Evolutionary conservation across 2,329 filamentous ascomycete species (phyloP), one percentile per base, ranked within the genome.

Genomic region (Pestalotiopsis sp.): DNA sequence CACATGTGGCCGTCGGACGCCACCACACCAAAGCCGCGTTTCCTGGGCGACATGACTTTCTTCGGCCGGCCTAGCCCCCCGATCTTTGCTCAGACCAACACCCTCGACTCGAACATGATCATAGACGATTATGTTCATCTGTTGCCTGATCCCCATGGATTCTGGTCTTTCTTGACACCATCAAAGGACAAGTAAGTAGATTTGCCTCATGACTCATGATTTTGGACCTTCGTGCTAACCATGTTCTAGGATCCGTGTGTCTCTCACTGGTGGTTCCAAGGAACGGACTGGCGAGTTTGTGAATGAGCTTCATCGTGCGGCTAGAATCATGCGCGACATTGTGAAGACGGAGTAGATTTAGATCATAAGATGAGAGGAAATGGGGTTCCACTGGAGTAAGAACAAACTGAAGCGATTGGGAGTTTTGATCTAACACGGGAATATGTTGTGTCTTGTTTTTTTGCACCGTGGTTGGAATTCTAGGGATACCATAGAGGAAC

Each of bases 141-240:
- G 44, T 10, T 67, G 13, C 35, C 20, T 1, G 62, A 67, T 61
- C 38, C 66, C 5, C 55, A 67, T 20, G 62, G 61, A 3, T 67
- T 67, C 62, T 67, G 66, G 66, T 60, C 66, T 22, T 59, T 67
- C 26, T 52, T 67, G 10, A 35, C 14, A 22, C 66, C 66, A 35
- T 52, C 59, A 17, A 65, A 67, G 62, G 30, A 67, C 44, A 48
- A 59, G 66, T 67, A 48, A 67, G 66, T 66, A 20, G 2, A 35
- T 26, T 4, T 6, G 24, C 22, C 13, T 48, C 6, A 9, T 11
- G 24, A 30, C 10, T n/a, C 26, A 5, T 9, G 20, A 17, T 13
- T 30, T 30, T 7, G 30, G 9, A 35, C 1, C 26, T 44, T 35
- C 7, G n/a, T 66, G 26, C 65, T 62, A 14, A 62, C 44, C 39